Percentiles rank a stretch among this genome's conserved stretches.
phyloP scores from a whole-genome alignment of 495 filamentous ascomycete genomes.

The Aspergillus asperescens region DNA sequence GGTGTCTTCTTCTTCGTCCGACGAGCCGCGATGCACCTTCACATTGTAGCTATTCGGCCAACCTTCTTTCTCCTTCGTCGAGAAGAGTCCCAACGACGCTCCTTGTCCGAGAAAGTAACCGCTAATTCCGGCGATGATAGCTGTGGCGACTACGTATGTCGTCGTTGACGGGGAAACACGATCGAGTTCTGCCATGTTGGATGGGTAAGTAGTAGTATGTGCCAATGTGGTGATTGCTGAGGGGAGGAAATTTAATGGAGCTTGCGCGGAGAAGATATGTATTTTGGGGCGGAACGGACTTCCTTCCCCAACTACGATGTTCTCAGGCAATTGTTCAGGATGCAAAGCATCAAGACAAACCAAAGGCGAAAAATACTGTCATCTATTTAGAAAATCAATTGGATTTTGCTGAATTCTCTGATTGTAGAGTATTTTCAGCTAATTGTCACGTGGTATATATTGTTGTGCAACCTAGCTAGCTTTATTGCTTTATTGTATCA shows the following conservation, averaged over 20 bases:
- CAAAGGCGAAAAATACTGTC: no score
- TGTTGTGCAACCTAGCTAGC: no score
- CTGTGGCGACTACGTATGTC: constrained; percentile 55
- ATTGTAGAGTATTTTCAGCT: no score
- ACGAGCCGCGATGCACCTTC: constrained; percentile 43
- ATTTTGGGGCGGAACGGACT: not conserved
- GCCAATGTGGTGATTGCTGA: not conserved
- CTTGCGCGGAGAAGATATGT: not conserved
- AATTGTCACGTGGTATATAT: no score
- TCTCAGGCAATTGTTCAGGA: no score
- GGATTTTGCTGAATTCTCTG: no score
- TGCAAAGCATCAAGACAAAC: no score
- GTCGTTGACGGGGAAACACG: constrained; percentile 42
- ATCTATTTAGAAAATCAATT: no score
- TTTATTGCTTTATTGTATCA: no score
- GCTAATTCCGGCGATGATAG: constrained; percentile 57
- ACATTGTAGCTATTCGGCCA: constrained; percentile 51
- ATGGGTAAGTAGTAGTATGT: not conserved
- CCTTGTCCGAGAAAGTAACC: constrained; percentile 62
- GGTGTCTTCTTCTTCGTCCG: constrained; percentile 35
- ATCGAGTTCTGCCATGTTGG: constrained; percentile 42
- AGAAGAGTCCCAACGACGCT: constrained; percentile 43
- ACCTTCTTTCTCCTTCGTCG: constrained; percentile 34
- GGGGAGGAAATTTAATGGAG: not conserved
- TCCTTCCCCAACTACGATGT: not conserved